Evolutionary conservation across 352 stramenopile species (phyloP), one percentile per base, ranked within the genome.

Genomic region (Albugo candida): DNA sequence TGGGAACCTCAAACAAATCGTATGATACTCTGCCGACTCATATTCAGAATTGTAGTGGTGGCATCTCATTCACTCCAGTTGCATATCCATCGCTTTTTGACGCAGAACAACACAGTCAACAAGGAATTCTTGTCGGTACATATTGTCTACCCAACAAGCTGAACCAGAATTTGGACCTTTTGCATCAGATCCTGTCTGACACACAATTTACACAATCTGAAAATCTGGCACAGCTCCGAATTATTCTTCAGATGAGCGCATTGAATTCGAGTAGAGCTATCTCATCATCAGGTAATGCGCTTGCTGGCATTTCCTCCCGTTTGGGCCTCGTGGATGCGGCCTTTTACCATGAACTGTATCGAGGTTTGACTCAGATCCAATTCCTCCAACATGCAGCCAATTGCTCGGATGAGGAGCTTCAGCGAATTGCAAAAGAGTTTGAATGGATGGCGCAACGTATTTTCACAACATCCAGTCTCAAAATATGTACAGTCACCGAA

Each of bases 101-200:
- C 54, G 73, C 63, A 0, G 36, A 48, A 14, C 52, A 52, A 5
- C 55, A 47, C 13, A 81, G 66, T 49, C 59, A 62, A 34, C 70
- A 86, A 61, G 67, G 67, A 19, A 31, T 89, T 18, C 46, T 89
- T 27, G 44, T 86, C 8, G 60, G 59, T 13, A 82, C 73, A 1
- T 70, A 86, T 53, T 83, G 68, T 45, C 47, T 89, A 38, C 73
- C 76, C 11, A 65, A 83, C 56, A 85, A 89, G 43, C 40, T 89
- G 27, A 64, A 79, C 31, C 56, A 77, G 44, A 80, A 60, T 36
- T 49, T 89, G 16, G 54, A 57, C 34, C 52, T 85, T 31, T 31
- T 89, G 49, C 51, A 60, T n/a, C 49, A 81, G 40, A 18, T 86
- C 13, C 58, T 86, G 44, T 70, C 58, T 2, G 73, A 89, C 45